These are phyloP conservation scores for Amanita exitialis DNA, from an alignment of 768 basidiomycete genomes.

Conservation along the genomic window DNA sequence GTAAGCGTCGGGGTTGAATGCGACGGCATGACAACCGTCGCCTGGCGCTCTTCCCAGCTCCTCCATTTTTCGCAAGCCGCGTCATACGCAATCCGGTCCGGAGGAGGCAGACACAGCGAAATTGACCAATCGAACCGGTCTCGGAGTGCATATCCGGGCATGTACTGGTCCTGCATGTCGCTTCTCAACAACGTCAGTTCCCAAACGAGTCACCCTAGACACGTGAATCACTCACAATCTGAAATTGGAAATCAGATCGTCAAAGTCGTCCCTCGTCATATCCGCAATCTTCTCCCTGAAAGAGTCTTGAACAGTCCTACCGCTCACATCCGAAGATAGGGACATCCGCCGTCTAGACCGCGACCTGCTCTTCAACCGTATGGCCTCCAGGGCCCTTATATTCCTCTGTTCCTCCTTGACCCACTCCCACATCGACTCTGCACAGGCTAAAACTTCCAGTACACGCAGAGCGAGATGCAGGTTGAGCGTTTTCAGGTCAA, in stretches of 20 bases:
- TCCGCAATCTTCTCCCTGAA: constrained; percentile 29
- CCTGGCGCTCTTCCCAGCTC: constrained; percentile 26
- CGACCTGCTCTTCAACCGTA: constrained; percentile 1
- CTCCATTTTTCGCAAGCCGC: constrained; percentile 49
- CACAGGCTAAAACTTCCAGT: constrained; percentile 58
- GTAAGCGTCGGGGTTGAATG: neutral
- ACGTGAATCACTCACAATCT: constrained; percentile 40
- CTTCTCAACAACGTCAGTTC: constrained; percentile 20
- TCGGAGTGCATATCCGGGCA: constrained; percentile 31
- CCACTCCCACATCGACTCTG: constrained; percentile 79
- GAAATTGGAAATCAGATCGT: constrained; percentile 44
- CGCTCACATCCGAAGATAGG: constrained; percentile 5
- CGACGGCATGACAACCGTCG: neutral
- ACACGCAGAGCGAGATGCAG: constrained; percentile 53
- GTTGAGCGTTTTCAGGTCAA: constrained; percentile 51
- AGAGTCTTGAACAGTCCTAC: constrained; percentile 13
- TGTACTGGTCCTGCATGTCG: constrained; percentile 57
- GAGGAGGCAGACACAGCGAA: constrained; percentile 27
- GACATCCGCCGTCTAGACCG: constrained; percentile 7
- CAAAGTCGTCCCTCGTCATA: constrained; percentile 54
- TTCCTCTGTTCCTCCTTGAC: constrained; percentile 38
- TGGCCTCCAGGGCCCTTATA: constrained; percentile 4
- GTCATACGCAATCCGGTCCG: constrained; percentile 47
- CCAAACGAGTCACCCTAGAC: neutral
- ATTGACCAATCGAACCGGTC: constrained; percentile 41